Conservation (phyloP, 2,329 filamentous ascomycete species). For the Lasiodiplodia gonubiensis region DNA sequence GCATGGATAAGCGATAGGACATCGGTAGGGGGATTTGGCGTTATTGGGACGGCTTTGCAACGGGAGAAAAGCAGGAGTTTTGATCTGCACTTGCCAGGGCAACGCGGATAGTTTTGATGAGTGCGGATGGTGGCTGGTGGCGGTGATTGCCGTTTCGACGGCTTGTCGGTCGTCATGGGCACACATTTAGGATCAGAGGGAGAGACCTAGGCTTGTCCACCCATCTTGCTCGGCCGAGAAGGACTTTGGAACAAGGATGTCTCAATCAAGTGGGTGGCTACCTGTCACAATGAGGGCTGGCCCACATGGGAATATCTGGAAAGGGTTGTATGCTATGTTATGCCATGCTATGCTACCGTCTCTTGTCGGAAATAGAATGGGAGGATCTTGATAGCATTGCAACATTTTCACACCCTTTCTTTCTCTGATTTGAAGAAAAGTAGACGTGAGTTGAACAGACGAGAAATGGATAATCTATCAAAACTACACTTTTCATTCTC, state of each 20-base stretch:
- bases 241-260: background rate
- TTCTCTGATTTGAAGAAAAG: background rate
- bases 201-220: background rate
- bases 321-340: background rate
- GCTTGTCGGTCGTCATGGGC: background rate
- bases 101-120: background rate
- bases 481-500: background rate
- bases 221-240: background rate
- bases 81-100: background rate
- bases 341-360: background rate
- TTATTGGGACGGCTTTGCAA: background rate
- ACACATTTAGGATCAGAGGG: background rate
- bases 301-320: background rate
- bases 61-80: background rate
- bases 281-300: background rate
- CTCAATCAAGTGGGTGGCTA: background rate
- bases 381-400: background rate
- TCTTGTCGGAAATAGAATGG: background rate
- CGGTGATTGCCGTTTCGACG: background rate
- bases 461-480: background rate
- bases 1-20: conserved; percentile 17
- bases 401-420: background rate
- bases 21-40: background rate
- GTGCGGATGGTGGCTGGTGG: background rate
- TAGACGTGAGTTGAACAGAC: background rate